phyloP scores from a whole-genome alignment of 495 filamentous ascomycete species.

The Penicillium ochrochloron region DNA sequence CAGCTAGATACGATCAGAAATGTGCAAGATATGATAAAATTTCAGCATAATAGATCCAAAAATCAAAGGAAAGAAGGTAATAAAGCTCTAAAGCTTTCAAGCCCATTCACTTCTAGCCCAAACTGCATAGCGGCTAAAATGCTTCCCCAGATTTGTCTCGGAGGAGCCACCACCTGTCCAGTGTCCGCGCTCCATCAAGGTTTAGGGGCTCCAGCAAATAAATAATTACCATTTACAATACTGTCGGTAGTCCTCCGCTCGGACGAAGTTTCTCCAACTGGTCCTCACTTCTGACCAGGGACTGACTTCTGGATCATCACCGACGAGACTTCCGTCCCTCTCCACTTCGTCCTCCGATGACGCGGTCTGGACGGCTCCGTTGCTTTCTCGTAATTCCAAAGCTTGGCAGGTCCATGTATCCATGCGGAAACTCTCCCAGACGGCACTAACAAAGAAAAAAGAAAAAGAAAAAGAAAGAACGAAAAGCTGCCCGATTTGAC shows the following conservation, averaged over 20 bases:
- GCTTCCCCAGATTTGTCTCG: conserved; percentile 1
- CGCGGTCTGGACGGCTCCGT: conserved; percentile 20
- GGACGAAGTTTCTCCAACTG: neutral
- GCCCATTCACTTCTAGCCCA: neutral
- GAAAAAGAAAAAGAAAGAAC: neutral
- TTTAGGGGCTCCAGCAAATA: conserved; percentile 1
- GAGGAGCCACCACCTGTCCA: neutral
- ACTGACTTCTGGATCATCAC: neutral
- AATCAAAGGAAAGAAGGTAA: neutral
- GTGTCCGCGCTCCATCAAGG: neutral
- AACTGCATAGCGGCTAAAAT: neutral
- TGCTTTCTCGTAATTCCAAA: conserved; percentile 1
- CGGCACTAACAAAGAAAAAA: neutral
- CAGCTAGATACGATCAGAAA: too few relatives aligned
- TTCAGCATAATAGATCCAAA: neutral
- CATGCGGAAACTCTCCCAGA: neutral
- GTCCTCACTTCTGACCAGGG: neutral
- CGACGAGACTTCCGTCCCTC: neutral
- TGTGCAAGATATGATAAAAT: neutral
- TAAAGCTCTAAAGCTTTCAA: neutral
- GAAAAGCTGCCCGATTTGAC: neutral
- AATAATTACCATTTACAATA: neutral
- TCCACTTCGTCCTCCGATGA: conserved; percentile 21
- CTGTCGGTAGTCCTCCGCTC: conserved; percentile 3
- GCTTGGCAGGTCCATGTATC: conserved; percentile 15